Conservation (phyloP, 2,329 filamentous ascomycete genomes). For the Alternaria sp. region DNA sequence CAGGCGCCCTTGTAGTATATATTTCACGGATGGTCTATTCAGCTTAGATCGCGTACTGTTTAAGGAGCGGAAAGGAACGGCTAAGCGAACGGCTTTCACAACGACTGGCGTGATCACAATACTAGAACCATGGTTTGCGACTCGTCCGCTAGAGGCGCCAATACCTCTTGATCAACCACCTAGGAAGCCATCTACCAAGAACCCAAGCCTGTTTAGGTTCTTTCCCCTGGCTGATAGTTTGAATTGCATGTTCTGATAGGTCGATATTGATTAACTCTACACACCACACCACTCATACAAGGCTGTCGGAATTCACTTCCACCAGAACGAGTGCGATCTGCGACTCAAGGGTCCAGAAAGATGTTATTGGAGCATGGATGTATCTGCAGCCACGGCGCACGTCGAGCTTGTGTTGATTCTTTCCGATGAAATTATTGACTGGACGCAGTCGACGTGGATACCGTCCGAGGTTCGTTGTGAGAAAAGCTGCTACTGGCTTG, state of each 20-base stretch:
- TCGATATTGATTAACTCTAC: neutral
- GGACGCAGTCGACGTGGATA: constrained; percentile 18
- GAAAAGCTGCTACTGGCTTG: constrained; percentile 25
- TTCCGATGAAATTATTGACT: constrained; percentile 26
- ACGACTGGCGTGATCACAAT: neutral
- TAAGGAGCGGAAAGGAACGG: neutral
- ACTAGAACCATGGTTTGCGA: constrained; percentile 3
- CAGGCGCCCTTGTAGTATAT: neutral
- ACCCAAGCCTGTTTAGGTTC: constrained; percentile 11
- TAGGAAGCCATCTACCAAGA: constrained; percentile 13
- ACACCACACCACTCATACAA: constrained; percentile 7
- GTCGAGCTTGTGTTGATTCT: constrained; percentile 10
- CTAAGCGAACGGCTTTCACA: neutral
- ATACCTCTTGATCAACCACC: constrained; percentile 18
- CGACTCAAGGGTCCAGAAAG: constrained; percentile 9
- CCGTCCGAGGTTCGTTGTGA: constrained; percentile 28
- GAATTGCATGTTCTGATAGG: constrained; percentile 18
- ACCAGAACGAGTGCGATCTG: constrained; percentile 21
- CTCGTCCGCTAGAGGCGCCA: constrained; percentile 14
- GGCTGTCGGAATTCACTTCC: constrained; percentile 7
- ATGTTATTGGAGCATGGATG: constrained; percentile 21
- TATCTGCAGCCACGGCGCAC: constrained; percentile 33
- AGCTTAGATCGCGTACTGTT: neutral
- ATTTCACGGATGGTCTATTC: neutral
- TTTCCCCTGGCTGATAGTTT: constrained; percentile 21